phyloP scores from a whole-genome alignment of 2,329 filamentous ascomycete species.

The Penicillium sp. region DNA sequence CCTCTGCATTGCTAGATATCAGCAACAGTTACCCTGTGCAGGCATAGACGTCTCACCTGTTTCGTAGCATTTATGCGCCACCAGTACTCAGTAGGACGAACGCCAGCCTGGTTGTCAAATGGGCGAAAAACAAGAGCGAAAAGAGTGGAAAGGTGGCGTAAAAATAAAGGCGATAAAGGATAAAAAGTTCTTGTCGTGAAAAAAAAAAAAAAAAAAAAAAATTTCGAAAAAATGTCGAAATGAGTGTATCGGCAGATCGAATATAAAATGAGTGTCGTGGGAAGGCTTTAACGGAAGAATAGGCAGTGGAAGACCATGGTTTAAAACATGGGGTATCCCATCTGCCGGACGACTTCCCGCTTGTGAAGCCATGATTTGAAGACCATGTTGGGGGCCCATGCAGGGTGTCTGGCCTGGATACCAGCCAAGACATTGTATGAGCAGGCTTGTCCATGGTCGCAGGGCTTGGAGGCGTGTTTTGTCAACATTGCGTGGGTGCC shows the following conservation, averaged over 20 bases:
- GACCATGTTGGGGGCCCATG: constrained; percentile 6
- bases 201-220: too few relatives aligned
- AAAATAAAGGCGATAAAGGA: too few relatives aligned
- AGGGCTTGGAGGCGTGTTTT: not conserved
- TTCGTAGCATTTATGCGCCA: too few relatives aligned
- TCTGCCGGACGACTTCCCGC: constrained; percentile 6
- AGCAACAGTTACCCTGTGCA: too few relatives aligned
- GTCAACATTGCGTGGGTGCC: not conserved
- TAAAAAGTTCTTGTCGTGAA: too few relatives aligned
- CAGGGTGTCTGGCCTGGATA: constrained; percentile 1
- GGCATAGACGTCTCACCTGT: too few relatives aligned
- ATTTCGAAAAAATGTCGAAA: too few relatives aligned
- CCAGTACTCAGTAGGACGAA: too few relatives aligned
- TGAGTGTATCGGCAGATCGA: not conserved
- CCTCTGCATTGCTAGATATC: too few relatives aligned
- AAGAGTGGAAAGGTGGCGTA: too few relatives aligned
- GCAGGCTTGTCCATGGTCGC: constrained; percentile 8
- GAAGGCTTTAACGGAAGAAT: constrained; percentile 1
- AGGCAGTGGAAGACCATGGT: not conserved
- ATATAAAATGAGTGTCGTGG: not conserved
- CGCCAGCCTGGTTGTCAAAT: too few relatives aligned
- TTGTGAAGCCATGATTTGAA: constrained; percentile 9
- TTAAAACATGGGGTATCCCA: constrained; percentile 4
- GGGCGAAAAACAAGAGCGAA: too few relatives aligned
- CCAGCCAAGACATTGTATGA: constrained; percentile 8